These are phyloP conservation scores for Colletotrichum eremochloae DNA, from an alignment of 2,329 filamentous ascomycete species.

Conservation along the genomic window DNA sequence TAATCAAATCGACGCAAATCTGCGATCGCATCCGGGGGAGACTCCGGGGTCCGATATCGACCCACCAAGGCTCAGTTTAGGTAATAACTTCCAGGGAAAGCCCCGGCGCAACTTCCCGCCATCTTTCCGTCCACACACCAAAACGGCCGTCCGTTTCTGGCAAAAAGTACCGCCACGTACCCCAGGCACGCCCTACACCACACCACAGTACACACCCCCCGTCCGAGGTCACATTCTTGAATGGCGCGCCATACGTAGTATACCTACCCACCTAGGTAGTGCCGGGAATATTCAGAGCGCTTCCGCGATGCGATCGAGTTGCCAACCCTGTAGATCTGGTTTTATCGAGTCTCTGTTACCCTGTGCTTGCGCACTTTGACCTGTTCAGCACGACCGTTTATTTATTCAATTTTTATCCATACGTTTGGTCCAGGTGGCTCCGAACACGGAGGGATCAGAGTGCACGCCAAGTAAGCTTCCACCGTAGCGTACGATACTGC, in stretches of 20 bases:
- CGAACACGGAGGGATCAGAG: neutral
- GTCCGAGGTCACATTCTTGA: constrained; percentile 4
- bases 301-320: constrained; percentile 39
- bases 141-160: neutral
- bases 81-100: constrained; percentile 19
- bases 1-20: constrained; percentile 42
- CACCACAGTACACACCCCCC: neutral
- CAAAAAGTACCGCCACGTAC: constrained; percentile 7
- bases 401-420: neutral
- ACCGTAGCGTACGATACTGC: neutral
- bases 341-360: constrained; percentile 16
- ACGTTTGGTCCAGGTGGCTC: constrained; percentile 10
- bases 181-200: neutral
- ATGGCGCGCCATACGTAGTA: neutral
- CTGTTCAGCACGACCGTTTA: neutral
- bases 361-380: constrained; percentile 1
- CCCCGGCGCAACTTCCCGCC: neutral
- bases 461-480: neutral
- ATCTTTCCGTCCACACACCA: neutral
- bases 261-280: constrained; percentile 2
- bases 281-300: constrained; percentile 33
- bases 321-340: constrained; percentile 38
- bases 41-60: constrained; percentile 33
- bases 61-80: neutral
- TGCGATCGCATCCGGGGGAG: constrained; percentile 41